These are phyloP conservation scores for Nicotiana tabacum DNA, from an alignment of 257 asterid species.

Conservation along the genomic window DNA sequence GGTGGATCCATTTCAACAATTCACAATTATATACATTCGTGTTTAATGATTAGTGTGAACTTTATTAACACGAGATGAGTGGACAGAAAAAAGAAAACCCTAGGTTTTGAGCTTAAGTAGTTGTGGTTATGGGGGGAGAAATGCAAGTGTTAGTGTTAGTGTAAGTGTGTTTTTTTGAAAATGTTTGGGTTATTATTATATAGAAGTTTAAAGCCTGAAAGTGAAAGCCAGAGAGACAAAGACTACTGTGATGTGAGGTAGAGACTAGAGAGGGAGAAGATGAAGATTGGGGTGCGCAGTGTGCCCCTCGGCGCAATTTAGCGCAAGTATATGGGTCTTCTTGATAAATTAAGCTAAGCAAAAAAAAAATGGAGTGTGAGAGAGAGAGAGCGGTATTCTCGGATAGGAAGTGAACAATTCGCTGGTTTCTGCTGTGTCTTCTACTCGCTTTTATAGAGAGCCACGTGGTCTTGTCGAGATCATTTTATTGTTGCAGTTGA, in stretches of 20 bases:
- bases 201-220: neutral
- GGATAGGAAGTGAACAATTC: neutral
- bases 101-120: neutral
- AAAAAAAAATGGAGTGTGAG: neutral
- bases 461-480: neutral
- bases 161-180: neutral
- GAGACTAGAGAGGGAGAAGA: slow-evolving; percentile 31
- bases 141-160: neutral
- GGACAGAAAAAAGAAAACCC: neutral
- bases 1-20: slow-evolving; percentile 69
- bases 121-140: slow-evolving; percentile 17
- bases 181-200: neutral
- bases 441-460: slow-evolving; percentile 5
- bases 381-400: neutral
- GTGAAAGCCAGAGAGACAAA: slow-evolving; percentile 15
- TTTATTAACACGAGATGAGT: neutral
- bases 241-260: slow-evolving; percentile 36
- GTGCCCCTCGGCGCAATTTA: neutral
- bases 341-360: neutral
- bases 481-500: neutral
- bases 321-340: neutral
- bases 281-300: neutral
- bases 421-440: neutral
- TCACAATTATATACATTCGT: neutral
- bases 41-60: neutral